These are phyloP conservation scores for Blastocystis hominis DNA, from an alignment of 352 stramenopile species.

Conservation along the genomic window DNA sequence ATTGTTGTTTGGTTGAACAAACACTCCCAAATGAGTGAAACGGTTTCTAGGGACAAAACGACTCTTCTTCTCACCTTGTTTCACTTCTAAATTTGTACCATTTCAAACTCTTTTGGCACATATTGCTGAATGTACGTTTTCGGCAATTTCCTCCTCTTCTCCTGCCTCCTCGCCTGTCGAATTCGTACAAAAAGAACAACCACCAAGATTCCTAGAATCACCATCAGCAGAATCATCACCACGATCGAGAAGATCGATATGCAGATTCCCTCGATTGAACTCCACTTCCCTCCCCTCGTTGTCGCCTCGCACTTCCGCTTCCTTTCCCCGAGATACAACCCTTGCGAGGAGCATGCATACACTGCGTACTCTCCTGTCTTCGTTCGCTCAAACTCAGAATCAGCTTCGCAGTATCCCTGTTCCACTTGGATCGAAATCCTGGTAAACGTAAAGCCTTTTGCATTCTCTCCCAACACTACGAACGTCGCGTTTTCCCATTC, in stretches of 20 bases:
- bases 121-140: background rate
- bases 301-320: background rate
- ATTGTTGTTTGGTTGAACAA: too few species aligned
- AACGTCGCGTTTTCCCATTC: background rate
- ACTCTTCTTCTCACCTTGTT: too few species aligned
- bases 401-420: background rate
- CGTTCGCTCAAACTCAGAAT: background rate
- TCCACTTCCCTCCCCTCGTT: background rate
- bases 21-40: too few species aligned
- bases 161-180: background rate
- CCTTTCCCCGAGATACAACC: background rate
- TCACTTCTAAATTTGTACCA: too few species aligned
- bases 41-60: too few species aligned
- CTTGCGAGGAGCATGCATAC: background rate
- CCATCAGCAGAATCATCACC: background rate
- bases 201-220: background rate
- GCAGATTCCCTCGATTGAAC: background rate
- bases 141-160: background rate
- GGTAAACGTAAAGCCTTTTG: background rate
- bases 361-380: background rate
- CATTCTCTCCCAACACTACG: slow-evolving; percentile 15
- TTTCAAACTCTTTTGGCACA: too few species aligned
- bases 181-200: background rate
- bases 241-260: background rate
- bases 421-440: background rate